These are phyloP conservation scores for Bacterosira constricta DNA, from an alignment of 108 stramenopile species.

Conservation along the genomic window DNA sequence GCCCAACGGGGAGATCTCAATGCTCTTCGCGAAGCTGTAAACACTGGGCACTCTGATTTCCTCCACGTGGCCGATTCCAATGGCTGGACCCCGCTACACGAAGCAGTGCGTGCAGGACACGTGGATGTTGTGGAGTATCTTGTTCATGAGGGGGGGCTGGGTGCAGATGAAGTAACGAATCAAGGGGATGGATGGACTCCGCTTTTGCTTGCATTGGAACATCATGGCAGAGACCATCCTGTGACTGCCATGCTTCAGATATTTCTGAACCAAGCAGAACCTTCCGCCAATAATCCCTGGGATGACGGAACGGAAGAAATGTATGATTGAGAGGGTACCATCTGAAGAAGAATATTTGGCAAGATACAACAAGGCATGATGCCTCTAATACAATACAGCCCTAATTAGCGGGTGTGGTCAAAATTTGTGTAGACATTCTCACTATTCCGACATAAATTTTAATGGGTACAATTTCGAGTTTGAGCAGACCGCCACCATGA, in stretches of 20 bases:
- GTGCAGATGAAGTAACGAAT: constrained; percentile 12
- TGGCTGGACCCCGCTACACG: constrained; percentile 37
- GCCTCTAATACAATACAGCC: too few species aligned
- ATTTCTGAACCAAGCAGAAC: too few species aligned
- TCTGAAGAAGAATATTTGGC: too few species aligned
- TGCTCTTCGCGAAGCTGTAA: not conserved
- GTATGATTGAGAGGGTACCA: too few species aligned
- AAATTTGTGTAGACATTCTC: too few species aligned
- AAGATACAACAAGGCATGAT: too few species aligned
- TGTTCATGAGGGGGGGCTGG: not conserved
- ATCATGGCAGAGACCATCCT: constrained; percentile 13
- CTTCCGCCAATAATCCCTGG: too few species aligned
- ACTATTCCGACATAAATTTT: too few species aligned
- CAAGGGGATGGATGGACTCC: constrained; percentile 16
- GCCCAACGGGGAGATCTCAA: constrained; percentile 10
- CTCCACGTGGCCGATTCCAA: constrained; percentile 12
- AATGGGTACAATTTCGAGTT: too few species aligned
- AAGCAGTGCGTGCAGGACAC: constrained; percentile 25
- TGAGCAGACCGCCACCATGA: too few species aligned
- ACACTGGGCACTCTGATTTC: not conserved
- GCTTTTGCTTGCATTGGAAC: constrained; percentile 6
- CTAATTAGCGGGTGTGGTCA: too few species aligned
- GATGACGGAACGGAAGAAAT: too few species aligned
- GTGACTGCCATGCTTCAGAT: constrained; percentile 1
- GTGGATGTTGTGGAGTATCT: constrained; percentile 1